phyloP scores from a whole-genome alignment of 306 rosid genomes.

The Adenanthera pavonina region DNA sequence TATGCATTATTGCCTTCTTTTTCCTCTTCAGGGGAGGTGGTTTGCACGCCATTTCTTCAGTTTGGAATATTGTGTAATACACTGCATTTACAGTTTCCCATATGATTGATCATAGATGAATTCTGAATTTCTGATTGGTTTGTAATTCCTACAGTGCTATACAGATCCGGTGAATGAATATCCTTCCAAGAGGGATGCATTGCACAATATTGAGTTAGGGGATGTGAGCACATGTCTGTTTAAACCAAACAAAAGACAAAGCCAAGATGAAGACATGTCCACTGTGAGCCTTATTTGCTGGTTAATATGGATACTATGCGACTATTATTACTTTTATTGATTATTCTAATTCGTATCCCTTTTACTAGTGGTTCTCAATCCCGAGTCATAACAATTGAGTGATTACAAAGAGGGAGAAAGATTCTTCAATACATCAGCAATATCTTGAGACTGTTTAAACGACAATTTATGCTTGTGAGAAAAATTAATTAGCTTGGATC shows the following conservation, averaged over 20 bases:
- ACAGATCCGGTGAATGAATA: slow-evolving; percentile 50
- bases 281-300: slow-evolving; percentile 44
- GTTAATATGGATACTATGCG: slow-evolving; percentile 21
- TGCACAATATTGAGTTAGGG: slow-evolving; percentile 43
- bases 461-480: not conserved
- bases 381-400: slow-evolving; percentile 6
- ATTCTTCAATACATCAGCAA: slow-evolving; percentile 26
- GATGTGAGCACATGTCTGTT: slow-evolving; percentile 33
- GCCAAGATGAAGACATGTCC: slow-evolving; percentile 43
- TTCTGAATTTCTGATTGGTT: slow-evolving; percentile 30
- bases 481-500: not conserved
- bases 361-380: slow-evolving; percentile 27
- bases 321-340: slow-evolving; percentile 25
- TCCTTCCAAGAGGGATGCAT: slow-evolving; percentile 50
- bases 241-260: slow-evolving; percentile 40
- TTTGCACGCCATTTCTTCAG: not conserved
- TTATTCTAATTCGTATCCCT: not conserved
- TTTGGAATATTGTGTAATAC: not conserved
- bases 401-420: slow-evolving; percentile 2
- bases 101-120: slow-evolving; percentile 23
- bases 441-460: not conserved
- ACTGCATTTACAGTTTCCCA: slow-evolving; percentile 27
- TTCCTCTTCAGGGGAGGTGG: not conserved
- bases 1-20: not conserved
- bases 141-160: slow-evolving; percentile 48